These are phyloP conservation scores for Metarhizium anisopliae DNA, from an alignment of 2,329 filamentous ascomycete genomes.

Conservation along the genomic window DNA sequence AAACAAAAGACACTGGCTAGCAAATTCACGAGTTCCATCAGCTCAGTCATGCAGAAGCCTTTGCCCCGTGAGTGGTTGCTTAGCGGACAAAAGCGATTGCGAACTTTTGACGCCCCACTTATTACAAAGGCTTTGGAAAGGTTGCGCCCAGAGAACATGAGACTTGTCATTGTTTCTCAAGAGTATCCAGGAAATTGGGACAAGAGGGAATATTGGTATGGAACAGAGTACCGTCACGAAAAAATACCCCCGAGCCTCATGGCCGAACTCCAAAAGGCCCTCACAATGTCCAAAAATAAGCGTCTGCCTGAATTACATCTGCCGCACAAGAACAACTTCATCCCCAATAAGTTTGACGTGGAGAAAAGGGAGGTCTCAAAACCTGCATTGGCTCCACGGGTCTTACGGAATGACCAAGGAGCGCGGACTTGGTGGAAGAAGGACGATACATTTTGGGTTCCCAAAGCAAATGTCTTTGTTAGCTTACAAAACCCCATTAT, in stretches of 20 bases:
- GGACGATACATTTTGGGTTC: slow-evolving; percentile 97
- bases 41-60: slow-evolving; percentile 84
- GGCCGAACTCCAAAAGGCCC: slow-evolving; percentile 57
- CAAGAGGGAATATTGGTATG: slow-evolving; percentile 92
- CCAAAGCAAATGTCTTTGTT: slow-evolving; percentile 80
- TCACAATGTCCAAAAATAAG: slow-evolving; percentile 44
- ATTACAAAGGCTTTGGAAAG: slow-evolving; percentile 67
- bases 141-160: slow-evolving; percentile 81
- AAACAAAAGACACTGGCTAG: slow-evolving; percentile 86
- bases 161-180: slow-evolving; percentile 73
- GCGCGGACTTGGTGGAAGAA: slow-evolving; percentile 95
- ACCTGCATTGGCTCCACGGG: slow-evolving; percentile 62
- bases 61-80: slow-evolving; percentile 80
- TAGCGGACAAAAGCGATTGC: slow-evolving; percentile 66
- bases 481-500: slow-evolving; percentile 71
- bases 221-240: slow-evolving; percentile 83
- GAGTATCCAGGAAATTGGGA: slow-evolving; percentile 79
- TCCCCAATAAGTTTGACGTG: slow-evolving; percentile 85
- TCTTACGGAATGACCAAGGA: slow-evolving; percentile 76
- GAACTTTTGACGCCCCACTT: slow-evolving; percentile 69
- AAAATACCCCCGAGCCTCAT: slow-evolving; percentile 71
- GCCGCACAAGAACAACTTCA: slow-evolving; percentile 91
- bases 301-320: slow-evolving; percentile 69
- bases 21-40: slow-evolving; percentile 78
- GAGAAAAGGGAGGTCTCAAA: slow-evolving; percentile 85